Conservation (phyloP, 495 filamentous ascomycete species). For the Amorphotheca resinae region DNA sequence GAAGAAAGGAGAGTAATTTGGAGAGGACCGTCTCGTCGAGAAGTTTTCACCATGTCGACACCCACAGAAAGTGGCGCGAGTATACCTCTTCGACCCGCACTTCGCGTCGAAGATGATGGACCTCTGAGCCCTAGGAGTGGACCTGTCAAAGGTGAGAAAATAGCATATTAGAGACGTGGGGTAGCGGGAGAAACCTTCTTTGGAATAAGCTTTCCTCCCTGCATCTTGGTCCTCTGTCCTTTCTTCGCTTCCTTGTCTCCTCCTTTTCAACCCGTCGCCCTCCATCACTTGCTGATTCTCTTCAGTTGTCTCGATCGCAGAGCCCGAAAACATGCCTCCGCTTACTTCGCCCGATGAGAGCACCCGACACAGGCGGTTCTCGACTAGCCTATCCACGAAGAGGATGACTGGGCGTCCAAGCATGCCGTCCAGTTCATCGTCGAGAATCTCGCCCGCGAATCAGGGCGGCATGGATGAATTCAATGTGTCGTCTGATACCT, state of each 20-base stretch:
- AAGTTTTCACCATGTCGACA: slow-evolving; percentile 12
- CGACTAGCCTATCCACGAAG: slow-evolving; percentile 13
- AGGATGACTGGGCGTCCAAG: slow-evolving; percentile 20
- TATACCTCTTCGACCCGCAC: slow-evolving; percentile 15
- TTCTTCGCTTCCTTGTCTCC: background rate
- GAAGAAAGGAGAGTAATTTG: too few species aligned
- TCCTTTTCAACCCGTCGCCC: background rate
- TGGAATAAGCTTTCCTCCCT: too few species aligned
- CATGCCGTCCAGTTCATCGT: slow-evolving; percentile 11
- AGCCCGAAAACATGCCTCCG: slow-evolving; percentile 21
- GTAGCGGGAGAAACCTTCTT: too few species aligned
- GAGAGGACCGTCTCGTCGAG: too few species aligned
- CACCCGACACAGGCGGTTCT: slow-evolving; percentile 15
- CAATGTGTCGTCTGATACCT: slow-evolving; percentile 4
- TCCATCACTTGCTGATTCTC: background rate
- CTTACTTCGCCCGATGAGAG: slow-evolving; percentile 11
- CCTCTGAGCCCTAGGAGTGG: slow-evolving; percentile 15
- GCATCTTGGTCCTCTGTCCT: too few species aligned
- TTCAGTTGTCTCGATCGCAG: slow-evolving; percentile 24
- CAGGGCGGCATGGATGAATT: slow-evolving; percentile 15
- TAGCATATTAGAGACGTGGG: background rate
- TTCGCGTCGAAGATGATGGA: slow-evolving; percentile 9
- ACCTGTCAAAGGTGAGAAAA: slow-evolving; percentile 17
- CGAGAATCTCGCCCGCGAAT: slow-evolving; percentile 13
- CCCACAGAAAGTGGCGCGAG: slow-evolving; percentile 8